Conservation (phyloP, 163 green algal species). For the Scenedesmus sp. region DNA sequence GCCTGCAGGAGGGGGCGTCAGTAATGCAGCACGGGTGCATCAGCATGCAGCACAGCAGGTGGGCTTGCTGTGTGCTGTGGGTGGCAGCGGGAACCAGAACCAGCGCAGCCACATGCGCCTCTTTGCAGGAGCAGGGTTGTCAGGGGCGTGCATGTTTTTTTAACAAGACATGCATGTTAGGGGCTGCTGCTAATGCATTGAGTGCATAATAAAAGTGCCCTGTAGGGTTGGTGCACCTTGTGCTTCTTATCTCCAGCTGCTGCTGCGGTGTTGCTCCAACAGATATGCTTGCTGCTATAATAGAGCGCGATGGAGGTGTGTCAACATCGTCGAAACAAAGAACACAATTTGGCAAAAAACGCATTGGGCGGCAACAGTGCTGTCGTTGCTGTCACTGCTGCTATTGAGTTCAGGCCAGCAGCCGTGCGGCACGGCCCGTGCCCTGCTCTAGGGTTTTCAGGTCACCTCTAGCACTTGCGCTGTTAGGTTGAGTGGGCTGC, state of each 20-base stretch:
- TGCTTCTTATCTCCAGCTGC: neutral
- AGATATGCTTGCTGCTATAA: neutral
- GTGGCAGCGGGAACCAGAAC: too few species aligned
- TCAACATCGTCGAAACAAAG: too few species aligned
- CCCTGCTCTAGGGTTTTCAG: neutral
- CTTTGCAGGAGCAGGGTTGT: neutral
- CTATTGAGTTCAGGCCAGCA: neutral
- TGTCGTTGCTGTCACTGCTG: neutral
- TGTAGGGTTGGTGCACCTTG: too few species aligned
- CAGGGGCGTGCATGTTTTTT: neutral
- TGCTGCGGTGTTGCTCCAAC: neutral
- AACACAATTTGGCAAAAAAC: too few species aligned
- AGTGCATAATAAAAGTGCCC: too few species aligned
- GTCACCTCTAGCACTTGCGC: conserved; percentile 58
- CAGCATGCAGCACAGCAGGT: neutral
- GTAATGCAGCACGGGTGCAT: neutral
- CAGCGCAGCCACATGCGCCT: too few species aligned
- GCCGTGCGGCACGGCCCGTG: too few species aligned
- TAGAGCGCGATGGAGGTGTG: too few species aligned
- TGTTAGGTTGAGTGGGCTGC: conserved; percentile 58
- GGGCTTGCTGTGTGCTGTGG: neutral
- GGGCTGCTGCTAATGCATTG: too few species aligned
- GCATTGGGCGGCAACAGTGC: neutral
- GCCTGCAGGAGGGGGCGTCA: conserved; percentile 35
- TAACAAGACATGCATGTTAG: too few species aligned